Evolutionary conservation across 2,329 filamentous ascomycete species (phyloP), one percentile per base, ranked within the genome.

Genomic region (Arthrocladium fulminans): DNA sequence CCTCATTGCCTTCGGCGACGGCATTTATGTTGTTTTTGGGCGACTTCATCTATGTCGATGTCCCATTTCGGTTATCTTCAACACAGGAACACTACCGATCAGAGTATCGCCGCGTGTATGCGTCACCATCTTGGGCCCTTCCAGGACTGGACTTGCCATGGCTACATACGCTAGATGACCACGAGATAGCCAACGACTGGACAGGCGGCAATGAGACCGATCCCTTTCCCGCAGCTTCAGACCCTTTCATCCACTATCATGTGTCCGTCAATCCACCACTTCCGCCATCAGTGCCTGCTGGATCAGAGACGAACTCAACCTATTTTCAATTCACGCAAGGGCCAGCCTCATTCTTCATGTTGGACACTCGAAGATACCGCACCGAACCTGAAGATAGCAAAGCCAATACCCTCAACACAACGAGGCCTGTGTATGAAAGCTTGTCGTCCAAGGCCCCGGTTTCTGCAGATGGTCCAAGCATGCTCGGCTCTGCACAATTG

Each of bases 131-230:
- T 55, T 98, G 92, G 92, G 73, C 54, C 12, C 49, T 56, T 17
- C 71, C 80, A 0, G 81, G 86, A 9, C 80, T 80, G 1, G 75
- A 84, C 57, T 72, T 97, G n/a, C 94, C 89, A 59, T 98, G 92
- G 92, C 87, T 97, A 38, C 92, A 98, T 61, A 89, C 94, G 2
- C 77, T 96, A 5, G 92, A 98, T 61, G 92, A 98, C 63, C 92
- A 98, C 60, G 92, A 98, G 63, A 96, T 98, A 53, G 78, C 79
- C 3, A 97, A 98, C 59, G 92, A 97, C 67, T 97, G 89, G 88
- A 65, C 66, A 24, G 81, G 84, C 51, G 74, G 77, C 15, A 92
- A 90, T 62, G 83, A 79, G 12, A 88, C 86, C 0, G 86, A 86
- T 4, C 77, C 94, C 0, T 96, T 90, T 62, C 67, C 75, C 2